Evolutionary conservation across 1,284 basidiomycete genomes (phyloP).

Genomic region (Athelia sp.): DNA sequence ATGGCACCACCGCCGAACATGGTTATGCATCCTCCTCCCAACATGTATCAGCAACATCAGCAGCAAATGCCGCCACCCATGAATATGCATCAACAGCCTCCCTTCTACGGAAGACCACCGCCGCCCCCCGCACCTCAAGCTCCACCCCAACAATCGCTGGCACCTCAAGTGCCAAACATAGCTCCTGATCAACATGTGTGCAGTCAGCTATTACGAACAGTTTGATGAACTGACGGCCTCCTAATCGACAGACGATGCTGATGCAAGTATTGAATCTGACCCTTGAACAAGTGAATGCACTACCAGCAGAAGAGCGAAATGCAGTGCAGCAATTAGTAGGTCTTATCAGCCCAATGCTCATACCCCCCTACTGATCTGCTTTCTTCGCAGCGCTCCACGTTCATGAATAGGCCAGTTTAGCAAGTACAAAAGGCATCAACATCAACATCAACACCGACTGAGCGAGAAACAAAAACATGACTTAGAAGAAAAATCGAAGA

Average conservation of each 20-base stretch:
- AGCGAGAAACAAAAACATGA: no score
- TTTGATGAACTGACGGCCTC: slow-evolving; percentile 4
- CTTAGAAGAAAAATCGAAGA: not conserved
- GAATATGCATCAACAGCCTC: not conserved
- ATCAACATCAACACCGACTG: not conserved
- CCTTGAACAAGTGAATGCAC: slow-evolving; percentile 80
- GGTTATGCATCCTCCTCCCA: slow-evolving; percentile 20
- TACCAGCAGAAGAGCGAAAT: slow-evolving; percentile 79
- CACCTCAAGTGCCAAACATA: not conserved
- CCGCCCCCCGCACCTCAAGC: slow-evolving; percentile 9
- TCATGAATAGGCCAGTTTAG: slow-evolving; percentile 25
- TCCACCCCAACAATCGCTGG: slow-evolving; percentile 4
- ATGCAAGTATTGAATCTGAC: slow-evolving; percentile 85
- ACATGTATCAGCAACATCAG: slow-evolving; percentile 26
- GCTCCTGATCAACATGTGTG: slow-evolving; percentile 6
- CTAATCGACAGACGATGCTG: slow-evolving; percentile 59
- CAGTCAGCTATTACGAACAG: not conserved
- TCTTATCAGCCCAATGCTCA: slow-evolving; percentile 6
- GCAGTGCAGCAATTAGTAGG: slow-evolving; percentile 84
- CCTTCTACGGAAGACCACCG: slow-evolving; percentile 9
- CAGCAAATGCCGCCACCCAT: slow-evolving; percentile 22
- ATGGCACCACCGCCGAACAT: slow-evolving; percentile 23
- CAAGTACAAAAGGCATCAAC: not conserved
- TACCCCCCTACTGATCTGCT: no score
- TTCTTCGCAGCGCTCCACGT: slow-evolving; percentile 37